These are phyloP conservation scores for Paraphaeosphaeria minitans DNA, from an alignment of 2,329 filamentous ascomycete species.

Conservation along the genomic window DNA sequence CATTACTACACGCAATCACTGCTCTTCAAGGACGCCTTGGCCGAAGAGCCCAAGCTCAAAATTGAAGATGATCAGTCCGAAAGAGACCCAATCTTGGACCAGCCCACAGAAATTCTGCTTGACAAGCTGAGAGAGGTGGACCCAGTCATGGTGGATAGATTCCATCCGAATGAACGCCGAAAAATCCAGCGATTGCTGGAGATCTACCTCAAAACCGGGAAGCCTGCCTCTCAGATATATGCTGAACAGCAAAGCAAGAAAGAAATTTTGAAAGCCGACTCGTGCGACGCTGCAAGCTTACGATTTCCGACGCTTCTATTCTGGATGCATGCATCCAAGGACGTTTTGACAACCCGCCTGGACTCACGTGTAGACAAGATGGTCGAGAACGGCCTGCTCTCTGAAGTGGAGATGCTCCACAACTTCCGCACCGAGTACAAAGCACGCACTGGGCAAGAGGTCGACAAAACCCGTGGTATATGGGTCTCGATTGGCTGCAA, in stretches of 20 bases:
- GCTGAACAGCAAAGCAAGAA: conserved; percentile 65
- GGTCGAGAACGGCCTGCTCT: conserved; percentile 69
- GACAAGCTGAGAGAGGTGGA: conserved; percentile 78
- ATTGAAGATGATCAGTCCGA: conserved; percentile 27
- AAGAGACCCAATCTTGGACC: conserved; percentile 71
- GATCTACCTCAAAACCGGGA: conserved; percentile 84
- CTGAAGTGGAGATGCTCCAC: conserved; percentile 63
- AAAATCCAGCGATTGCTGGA: conserved; percentile 91
- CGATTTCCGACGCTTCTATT: conserved; percentile 71
- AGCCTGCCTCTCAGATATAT: conserved; percentile 83
- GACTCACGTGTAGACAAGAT: conserved; percentile 83
- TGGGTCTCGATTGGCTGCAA: conserved; percentile 98
- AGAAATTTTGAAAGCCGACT: conserved; percentile 33
- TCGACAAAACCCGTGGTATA: conserved; percentile 82
- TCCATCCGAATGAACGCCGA: conserved; percentile 91
- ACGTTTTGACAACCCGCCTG: conserved; percentile 71
- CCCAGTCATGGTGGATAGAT: conserved; percentile 83
- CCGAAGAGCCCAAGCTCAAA: conserved; percentile 52
- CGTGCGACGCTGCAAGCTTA: conserved; percentile 32
- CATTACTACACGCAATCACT: conserved; percentile 94
- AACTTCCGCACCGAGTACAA: conserved; percentile 53
- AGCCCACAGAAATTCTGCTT: conserved; percentile 72
- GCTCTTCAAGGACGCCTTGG: conserved; percentile 75
- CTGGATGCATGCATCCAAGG: conserved; percentile 81
- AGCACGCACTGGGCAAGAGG: conserved; percentile 52